Evolutionary conservation across 2,329 filamentous ascomycete genomes (phyloP).

Genomic region (Pseudogymnoascus sp.): DNA sequence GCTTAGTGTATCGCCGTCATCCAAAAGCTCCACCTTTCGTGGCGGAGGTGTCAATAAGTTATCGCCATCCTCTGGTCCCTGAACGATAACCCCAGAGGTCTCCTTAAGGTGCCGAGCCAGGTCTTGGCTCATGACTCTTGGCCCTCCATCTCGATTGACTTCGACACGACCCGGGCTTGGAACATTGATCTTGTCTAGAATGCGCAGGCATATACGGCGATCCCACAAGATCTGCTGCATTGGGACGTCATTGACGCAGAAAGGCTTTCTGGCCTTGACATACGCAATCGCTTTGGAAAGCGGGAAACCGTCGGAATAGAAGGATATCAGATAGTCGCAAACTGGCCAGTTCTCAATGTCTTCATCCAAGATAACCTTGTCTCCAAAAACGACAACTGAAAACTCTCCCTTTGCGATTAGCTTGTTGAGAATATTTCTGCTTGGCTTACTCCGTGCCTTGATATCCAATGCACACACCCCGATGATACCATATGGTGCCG

Average conservation of each 20-base stretch:
- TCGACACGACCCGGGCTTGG: slow-evolving; percentile 83
- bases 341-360: slow-evolving; percentile 94
- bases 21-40: slow-evolving; percentile 71
- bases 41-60: slow-evolving; percentile 44
- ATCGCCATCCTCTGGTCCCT: slow-evolving; percentile 60
- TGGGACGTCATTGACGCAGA: slow-evolving; percentile 92
- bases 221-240: slow-evolving; percentile 99
- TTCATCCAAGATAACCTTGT: slow-evolving; percentile 97
- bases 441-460: slow-evolving; percentile 94
- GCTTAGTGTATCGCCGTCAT: slow-evolving; percentile 77
- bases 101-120: slow-evolving; percentile 73
- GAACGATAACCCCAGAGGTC: slow-evolving; percentile 67
- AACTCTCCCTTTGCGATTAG: slow-evolving; percentile 87
- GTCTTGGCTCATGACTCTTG: slow-evolving; percentile 67
- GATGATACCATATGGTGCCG: slow-evolving; percentile 59
- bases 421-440: slow-evolving; percentile 88
- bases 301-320: slow-evolving; percentile 96
- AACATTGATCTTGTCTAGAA: slow-evolving; percentile 83
- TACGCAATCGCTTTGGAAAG: slow-evolving; percentile 96
- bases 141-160: slow-evolving; percentile 88
- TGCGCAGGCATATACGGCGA: slow-evolving; percentile 75
- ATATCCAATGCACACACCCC: slow-evolving; percentile 92
- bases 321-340: slow-evolving; percentile 88
- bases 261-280: slow-evolving; percentile 84
- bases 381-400: slow-evolving; percentile 94